Conservation (phyloP, 768 basidiomycete genomes). For the Kwoniella botswanensis region DNA sequence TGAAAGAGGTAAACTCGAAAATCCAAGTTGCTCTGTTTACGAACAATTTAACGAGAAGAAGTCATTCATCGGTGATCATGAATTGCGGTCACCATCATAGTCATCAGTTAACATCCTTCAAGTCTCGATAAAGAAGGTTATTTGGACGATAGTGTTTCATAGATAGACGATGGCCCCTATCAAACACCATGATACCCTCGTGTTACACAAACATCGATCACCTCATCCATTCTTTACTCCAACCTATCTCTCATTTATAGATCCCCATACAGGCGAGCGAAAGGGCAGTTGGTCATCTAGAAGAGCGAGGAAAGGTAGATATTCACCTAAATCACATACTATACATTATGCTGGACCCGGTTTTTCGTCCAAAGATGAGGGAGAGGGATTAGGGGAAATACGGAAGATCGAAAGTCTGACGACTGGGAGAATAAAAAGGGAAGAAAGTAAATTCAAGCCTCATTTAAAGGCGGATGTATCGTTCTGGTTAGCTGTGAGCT, state of each 20-base stretch:
- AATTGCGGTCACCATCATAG: too few species aligned
- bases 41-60: too few species aligned
- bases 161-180: background rate
- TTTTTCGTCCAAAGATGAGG: background rate
- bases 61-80: too few species aligned
- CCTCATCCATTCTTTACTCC: conserved; percentile 32
- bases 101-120: too few species aligned
- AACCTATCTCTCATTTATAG: conserved; percentile 25
- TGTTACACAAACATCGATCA: conserved; percentile 19
- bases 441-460: conserved; percentile 41
- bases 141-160: too few species aligned
- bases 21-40: too few species aligned
- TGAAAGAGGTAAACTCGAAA: too few species aligned
- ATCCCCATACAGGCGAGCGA: conserved; percentile 13
- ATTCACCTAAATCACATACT: conserved; percentile 28
- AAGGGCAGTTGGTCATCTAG: conserved; percentile 37
- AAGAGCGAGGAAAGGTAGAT: conserved; percentile 50
- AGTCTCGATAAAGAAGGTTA: too few species aligned
- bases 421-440: conserved; percentile 25
- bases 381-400: conserved; percentile 5
- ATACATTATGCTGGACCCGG: conserved; percentile 26
- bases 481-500: conserved; percentile 56
- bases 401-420: conserved; percentile 17
- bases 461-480: conserved; percentile 45
- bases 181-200: conserved; percentile 3